Base-by-base conservation (phyloP, 139 green algal species). In the Pleodorina starrii region DNA sequence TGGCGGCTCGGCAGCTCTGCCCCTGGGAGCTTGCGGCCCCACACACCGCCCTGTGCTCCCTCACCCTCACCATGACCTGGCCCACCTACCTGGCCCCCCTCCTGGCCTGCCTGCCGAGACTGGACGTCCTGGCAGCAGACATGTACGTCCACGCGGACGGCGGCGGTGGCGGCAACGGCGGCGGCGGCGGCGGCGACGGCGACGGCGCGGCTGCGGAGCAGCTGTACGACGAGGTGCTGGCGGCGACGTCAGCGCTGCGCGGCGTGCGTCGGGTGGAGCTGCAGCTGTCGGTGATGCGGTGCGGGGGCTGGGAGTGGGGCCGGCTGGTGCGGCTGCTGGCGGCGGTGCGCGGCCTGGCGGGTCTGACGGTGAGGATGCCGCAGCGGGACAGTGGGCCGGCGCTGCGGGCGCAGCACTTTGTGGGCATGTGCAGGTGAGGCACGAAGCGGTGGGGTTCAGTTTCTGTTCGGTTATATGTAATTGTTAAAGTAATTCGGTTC, bases 221-320 rank as follows among this genome's bases (percentile, higher is more conserved):
- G n/a, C 81, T 87, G 59, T 87, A 87, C 59, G 60, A 38, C 17
- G 7, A 77, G 32, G 17, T 87, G 43, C 6, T 59, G 43, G 42
- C 27, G 29, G 12, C 77, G 29, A 60, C 81, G 40, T 59, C n/a
- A 29, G 60, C 5, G n/a, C 81, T 87, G 43, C 21, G 6, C 54
- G 60, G 17, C 43, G 60, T 66, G 19, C 29, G 29, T 19, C 21
- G 46, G 0, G 81, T 87, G 57, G 42, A 66, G 81, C 29, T 87
- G 57, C 81, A 87, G 81, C 63, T 87, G 40, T 87, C 81, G n/a
- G 81, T 77, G 57, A 87, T 77, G 81, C 60, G 43, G 81, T 16
- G 27, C 0, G 60, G 77, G 40, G 16, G 21, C 6, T 87, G 81
- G 81, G 81, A 87, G 11, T 87, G 81, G 81, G 42, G 5, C 35